Evolutionary conservation across 495 filamentous ascomycete genomes (phyloP).

Genomic region (Penicillium pancosmium): DNA sequence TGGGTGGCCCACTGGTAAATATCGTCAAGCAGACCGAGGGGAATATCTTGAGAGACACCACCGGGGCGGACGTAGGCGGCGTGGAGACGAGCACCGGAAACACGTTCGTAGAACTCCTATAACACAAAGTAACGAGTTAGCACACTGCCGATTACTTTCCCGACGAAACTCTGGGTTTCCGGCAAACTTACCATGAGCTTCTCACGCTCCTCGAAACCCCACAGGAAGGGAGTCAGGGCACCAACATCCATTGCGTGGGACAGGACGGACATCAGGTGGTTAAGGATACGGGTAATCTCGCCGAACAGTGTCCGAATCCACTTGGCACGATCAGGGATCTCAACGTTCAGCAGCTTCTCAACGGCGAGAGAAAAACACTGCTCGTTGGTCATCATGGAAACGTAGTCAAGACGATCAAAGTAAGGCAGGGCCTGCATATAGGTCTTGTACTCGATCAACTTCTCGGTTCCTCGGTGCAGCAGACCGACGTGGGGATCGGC

Average conservation of each 20-base stretch:
- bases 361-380: conserved; percentile 95
- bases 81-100: conserved; percentile 96
- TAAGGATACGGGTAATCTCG: conserved; percentile 92
- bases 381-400: conserved; percentile 99
- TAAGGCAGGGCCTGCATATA: conserved; percentile 98
- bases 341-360: conserved; percentile 97
- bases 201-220: conserved; percentile 99
- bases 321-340: conserved; percentile 94
- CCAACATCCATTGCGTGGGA: conserved; percentile 99
- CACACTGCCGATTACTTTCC: conserved; percentile 8
- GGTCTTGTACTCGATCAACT: conserved; percentile 99
- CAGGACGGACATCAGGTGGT: conserved; percentile 97
- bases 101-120: conserved; percentile 99
- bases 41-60: conserved; percentile 94
- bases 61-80: conserved; percentile 97
- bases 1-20: conserved; percentile 99
- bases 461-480: conserved; percentile 96
- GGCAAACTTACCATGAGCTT: conserved; percentile 87
- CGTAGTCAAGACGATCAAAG: conserved; percentile 98
- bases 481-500: conserved; percentile 96
- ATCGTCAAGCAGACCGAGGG: conserved; percentile 93
- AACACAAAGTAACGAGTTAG: conserved; percentile 13
- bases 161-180: background rate
- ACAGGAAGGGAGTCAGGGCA: conserved; percentile 96
- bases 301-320: conserved; percentile 96